A percentile compares a stretch with the other conserved stretches of the same genome.
These are phyloP conservation scores for Paecilomyces variotii DNA, from an alignment of 2,329 filamentous ascomycete species.

Conservation along the genomic window DNA sequence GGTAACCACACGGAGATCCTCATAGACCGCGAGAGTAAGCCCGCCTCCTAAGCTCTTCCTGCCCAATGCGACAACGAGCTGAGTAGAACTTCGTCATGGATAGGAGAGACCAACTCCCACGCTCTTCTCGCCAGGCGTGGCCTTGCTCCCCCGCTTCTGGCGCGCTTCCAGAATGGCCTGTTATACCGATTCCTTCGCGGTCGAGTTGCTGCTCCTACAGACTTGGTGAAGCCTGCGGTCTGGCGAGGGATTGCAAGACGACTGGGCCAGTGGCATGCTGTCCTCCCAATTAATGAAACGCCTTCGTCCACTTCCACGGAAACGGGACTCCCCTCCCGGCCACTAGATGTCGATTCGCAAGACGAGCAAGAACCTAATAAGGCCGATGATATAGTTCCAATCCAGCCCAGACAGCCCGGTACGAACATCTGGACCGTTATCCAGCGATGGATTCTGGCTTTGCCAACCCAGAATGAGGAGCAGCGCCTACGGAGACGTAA, in stretches of 20 bases:
- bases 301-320: constrained; percentile 20
- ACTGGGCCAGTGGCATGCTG: constrained; percentile 88
- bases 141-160: constrained; percentile 79
- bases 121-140: constrained; percentile 75
- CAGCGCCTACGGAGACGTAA: constrained; percentile 59
- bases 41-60: constrained; percentile 9
- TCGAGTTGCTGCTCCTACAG: constrained; percentile 67
- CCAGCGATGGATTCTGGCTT: constrained; percentile 87
- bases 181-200: constrained; percentile 88
- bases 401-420: constrained; percentile 60
- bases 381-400: constrained; percentile 21
- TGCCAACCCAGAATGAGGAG: constrained; percentile 64
- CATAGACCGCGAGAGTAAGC: constrained; percentile 87
- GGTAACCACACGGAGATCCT: constrained; percentile 89
- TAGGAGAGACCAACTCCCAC: constrained; percentile 61
- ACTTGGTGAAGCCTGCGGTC: constrained; percentile 66
- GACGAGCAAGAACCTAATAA: constrained; percentile 13
- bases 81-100: constrained; percentile 18
- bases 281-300: constrained; percentile 48
- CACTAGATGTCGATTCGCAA: constrained; percentile 13
- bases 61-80: constrained; percentile 28
- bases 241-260: constrained; percentile 76
- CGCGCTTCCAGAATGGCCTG: constrained; percentile 91
- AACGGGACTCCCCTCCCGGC: constrained; percentile 11
- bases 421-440: constrained; percentile 92